Evolutionary conservation across 345 rosid genomes (phyloP), one percentile per base, ranked within the genome.

Genomic region (Citropsis articulata): DNA sequence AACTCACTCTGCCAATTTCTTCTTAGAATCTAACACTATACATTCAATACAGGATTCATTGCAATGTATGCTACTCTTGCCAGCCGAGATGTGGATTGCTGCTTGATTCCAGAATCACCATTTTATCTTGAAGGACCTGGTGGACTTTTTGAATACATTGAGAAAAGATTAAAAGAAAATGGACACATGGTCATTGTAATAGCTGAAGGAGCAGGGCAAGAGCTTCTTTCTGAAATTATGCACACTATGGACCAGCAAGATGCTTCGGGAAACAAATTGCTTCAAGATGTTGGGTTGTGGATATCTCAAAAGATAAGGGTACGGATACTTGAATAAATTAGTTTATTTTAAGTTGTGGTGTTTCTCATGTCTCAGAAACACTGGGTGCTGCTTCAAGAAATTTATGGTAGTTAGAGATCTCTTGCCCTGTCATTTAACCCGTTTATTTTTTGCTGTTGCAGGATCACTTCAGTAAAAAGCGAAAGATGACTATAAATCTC

Each of bases 151-250:
- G 92, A 90, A 77, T 89, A 57, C 57, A 77, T 84, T 53, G 86
- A 81, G 66, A 83, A 67, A 77, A 79, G 88, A 59, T 86, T 87
- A 48, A 87, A 86, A 67, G 94, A 89, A 74, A 66, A 86, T 40
- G 91, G 87, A 5, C 90, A 90, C 81, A 89, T 89, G 94, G 94
- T 89, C 50, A 80, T 85, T 77, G 91, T 89, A 25, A 86, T 89
- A n/a, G 92, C 91, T 36, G 92, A 89, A 84, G 92, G 94, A 16
- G 94, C 92, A 9, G 92, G 94, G 35, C 94, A 89, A 69, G 94
- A 90, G 71, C 86, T 87, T 75, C 86, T 88, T 57, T 71, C 85
- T 3, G 84, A 80, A 66, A 69, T 78, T 36, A 72, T 65, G 65
- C 64, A 36, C 1, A 16, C 80, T 35, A 71, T 4, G 78, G 78